Conservation (phyloP, 139 green algal species). For the Nannochloris sp. region DNA sequence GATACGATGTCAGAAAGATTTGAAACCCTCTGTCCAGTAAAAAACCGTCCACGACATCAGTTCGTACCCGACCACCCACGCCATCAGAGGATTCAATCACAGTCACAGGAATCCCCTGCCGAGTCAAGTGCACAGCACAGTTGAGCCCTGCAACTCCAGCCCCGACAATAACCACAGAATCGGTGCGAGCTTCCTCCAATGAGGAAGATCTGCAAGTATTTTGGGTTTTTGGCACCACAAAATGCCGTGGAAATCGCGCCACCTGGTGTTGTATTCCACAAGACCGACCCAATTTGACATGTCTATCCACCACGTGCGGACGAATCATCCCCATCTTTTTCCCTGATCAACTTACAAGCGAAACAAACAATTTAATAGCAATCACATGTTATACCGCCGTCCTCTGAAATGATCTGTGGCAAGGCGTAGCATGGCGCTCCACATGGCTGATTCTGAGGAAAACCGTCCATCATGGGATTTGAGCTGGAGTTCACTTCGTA, state of each 20-base stretch:
- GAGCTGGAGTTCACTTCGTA: conserved; percentile 22
- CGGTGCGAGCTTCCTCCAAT: neutral
- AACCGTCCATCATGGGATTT: conserved; percentile 26
- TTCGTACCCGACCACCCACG: conserved; percentile 83
- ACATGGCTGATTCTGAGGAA: conserved; percentile 10
- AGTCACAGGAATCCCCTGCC: conserved; percentile 30
- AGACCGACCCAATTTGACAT: too few relatives aligned
- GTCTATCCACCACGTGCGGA: too few relatives aligned
- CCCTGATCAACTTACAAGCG: too few relatives aligned
- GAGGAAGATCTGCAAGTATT: neutral
- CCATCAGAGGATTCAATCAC: conserved; percentile 81
- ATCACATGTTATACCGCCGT: conserved; percentile 11
- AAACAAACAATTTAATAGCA: neutral
- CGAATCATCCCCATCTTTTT: too few relatives aligned
- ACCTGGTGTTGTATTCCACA: too few relatives aligned
- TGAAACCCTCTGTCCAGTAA: conserved; percentile 95
- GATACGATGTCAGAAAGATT: conserved; percentile 88
- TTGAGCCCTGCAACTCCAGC: conserved; percentile 44
- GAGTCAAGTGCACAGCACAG: conserved; percentile 28
- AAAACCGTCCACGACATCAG: conserved; percentile 88
- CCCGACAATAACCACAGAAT: conserved; percentile 38
- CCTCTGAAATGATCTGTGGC: conserved; percentile 26
- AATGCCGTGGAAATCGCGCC: too few relatives aligned
- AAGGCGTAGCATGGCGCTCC: conserved; percentile 22
- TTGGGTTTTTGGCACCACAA: too few relatives aligned